phyloP scores from a whole-genome alignment of 352 stramenopile species.

The Pythium folliculosum region DNA sequence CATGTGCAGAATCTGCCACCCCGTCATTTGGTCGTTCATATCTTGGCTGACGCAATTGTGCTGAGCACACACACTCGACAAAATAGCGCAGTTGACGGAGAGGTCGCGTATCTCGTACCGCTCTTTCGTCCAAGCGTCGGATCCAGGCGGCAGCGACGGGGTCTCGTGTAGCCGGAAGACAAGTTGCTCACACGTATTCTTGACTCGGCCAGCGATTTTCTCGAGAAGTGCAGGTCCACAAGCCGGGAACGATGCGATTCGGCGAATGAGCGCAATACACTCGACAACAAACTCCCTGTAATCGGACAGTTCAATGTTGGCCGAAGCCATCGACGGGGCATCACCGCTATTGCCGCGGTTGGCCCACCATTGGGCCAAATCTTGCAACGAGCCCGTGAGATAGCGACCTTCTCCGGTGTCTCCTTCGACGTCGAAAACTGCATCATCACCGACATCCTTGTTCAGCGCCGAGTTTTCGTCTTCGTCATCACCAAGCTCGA shows the following conservation, averaged over 20 bases:
- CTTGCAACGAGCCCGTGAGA: slow-evolving; percentile 62
- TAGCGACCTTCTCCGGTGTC: slow-evolving; percentile 33
- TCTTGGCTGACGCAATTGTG: slow-evolving; percentile 34
- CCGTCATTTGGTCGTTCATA: slow-evolving; percentile 29
- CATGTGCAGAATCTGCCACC: slow-evolving; percentile 34
- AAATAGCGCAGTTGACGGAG: slow-evolving; percentile 30
- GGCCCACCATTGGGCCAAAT: slow-evolving; percentile 66
- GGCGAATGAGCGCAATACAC: slow-evolving; percentile 35
- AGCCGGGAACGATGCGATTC: slow-evolving; percentile 29
- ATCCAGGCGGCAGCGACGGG: slow-evolving; percentile 20
- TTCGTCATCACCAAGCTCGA: slow-evolving; percentile 58
- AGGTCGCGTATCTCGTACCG: slow-evolving; percentile 32
- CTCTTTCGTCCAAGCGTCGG: slow-evolving; percentile 27
- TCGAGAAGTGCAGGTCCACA: slow-evolving; percentile 29
- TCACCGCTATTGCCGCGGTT: slow-evolving; percentile 36
- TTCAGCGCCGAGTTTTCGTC: slow-evolving; percentile 22
- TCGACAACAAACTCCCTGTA: slow-evolving; percentile 38
- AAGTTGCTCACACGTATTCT: slow-evolving; percentile 21
- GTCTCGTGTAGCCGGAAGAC: slow-evolving; percentile 28
- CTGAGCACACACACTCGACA: slow-evolving; percentile 35
- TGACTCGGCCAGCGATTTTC: slow-evolving; percentile 23
- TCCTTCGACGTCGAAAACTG: slow-evolving; percentile 37
- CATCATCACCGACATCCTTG: slow-evolving; percentile 45
- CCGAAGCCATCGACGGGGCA: slow-evolving; percentile 17
- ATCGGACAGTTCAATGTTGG: slow-evolving; percentile 33